Percentiles rank a stretch among this genome's conserved stretches.
These are phyloP conservation scores for Fremontodendron californicum DNA, from an alignment of 345 rosid species.

Conservation along the genomic window DNA sequence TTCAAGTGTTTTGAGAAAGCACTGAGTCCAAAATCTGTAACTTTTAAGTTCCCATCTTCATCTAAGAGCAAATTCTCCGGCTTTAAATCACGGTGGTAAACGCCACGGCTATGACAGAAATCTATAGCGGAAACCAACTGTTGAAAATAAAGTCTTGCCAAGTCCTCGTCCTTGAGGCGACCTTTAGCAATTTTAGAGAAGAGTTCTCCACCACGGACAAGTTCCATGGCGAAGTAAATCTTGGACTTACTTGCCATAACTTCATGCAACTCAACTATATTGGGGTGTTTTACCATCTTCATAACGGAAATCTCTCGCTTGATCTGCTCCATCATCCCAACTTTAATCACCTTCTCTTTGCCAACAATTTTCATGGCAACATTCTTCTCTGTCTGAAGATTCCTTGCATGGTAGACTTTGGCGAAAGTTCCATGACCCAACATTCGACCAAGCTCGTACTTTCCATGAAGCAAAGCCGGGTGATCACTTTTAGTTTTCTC, in stretches of 20 bases:
- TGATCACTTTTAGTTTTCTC: conserved; percentile 21
- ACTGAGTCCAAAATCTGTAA: conserved; percentile 87
- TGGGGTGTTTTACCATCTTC: conserved; percentile 85
- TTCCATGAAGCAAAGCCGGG: conserved; percentile 58
- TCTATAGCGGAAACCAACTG: conserved; percentile 84
- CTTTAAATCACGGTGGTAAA: conserved; percentile 84
- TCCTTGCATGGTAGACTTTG: conserved; percentile 73
- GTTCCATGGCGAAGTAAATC: conserved; percentile 95
- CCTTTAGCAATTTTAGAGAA: conserved; percentile 67
- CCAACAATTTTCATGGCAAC: conserved; percentile 89
- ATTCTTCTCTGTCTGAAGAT: conserved; percentile 51
- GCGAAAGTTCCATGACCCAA: conserved; percentile 90
- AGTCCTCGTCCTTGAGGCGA: conserved; percentile 63
- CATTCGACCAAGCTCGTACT: conserved; percentile 80
- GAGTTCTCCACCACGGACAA: conserved; percentile 84
- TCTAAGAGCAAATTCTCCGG: conserved; percentile 83
- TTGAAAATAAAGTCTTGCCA: conserved; percentile 70
- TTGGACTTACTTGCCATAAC: conserved; percentile 98
- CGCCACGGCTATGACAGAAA: conserved; percentile 93
- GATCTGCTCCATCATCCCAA: conserved; percentile 86
- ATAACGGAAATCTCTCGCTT: conserved; percentile 89
- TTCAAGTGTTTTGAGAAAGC: conserved; percentile 73
- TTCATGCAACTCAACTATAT: conserved; percentile 82
- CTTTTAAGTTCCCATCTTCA: conserved; percentile 74
- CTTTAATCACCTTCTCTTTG: conserved; percentile 78